Evolutionary conservation across 2,329 filamentous ascomycete species (phyloP).

Genomic region (Penicillium freii): DNA sequence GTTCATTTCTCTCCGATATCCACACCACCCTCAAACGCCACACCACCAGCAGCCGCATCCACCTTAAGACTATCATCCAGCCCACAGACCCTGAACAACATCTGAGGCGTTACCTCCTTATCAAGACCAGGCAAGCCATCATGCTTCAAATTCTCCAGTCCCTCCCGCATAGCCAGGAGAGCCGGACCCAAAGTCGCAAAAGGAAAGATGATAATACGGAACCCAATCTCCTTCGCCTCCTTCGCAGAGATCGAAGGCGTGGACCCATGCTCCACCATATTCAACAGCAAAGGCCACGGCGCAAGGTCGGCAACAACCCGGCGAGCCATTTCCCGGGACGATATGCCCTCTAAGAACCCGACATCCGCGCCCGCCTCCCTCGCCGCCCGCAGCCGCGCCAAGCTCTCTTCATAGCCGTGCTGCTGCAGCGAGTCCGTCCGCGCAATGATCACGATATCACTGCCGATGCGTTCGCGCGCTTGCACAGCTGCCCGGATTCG

Average conservation of each 20-base stretch:
- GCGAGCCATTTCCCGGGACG: slow-evolving; percentile 38
- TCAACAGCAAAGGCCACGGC: slow-evolving; percentile 43
- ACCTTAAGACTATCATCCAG: slow-evolving; percentile 43
- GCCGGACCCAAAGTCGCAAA: slow-evolving; percentile 42
- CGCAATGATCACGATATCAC: slow-evolving; percentile 48
- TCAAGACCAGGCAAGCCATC: slow-evolving; percentile 35
- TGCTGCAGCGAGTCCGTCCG: slow-evolving; percentile 41
- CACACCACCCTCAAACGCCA: slow-evolving; percentile 33
- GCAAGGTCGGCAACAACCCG: slow-evolving; percentile 38
- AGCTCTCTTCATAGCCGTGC: slow-evolving; percentile 42
- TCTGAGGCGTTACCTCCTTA: slow-evolving; percentile 37
- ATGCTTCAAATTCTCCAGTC: slow-evolving; percentile 38
- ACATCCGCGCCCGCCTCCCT: slow-evolving; percentile 43
- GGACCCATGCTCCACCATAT: slow-evolving; percentile 47
- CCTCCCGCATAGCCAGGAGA: slow-evolving; percentile 36
- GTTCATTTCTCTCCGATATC: slow-evolving; percentile 26
- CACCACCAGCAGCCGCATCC: slow-evolving; percentile 42
- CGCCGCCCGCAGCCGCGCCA: slow-evolving; percentile 41
- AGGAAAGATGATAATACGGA: slow-evolving; percentile 45
- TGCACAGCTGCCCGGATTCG: slow-evolving; percentile 42
- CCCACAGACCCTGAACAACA: slow-evolving; percentile 46
- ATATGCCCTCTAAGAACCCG: slow-evolving; percentile 44
- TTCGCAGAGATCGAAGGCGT: slow-evolving; percentile 41
- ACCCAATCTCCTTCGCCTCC: slow-evolving; percentile 43
- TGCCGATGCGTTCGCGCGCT: slow-evolving; percentile 33